Base-by-base conservation (phyloP, 1,139 yeast genomes). In the Taphrina wiesneri region DNA sequence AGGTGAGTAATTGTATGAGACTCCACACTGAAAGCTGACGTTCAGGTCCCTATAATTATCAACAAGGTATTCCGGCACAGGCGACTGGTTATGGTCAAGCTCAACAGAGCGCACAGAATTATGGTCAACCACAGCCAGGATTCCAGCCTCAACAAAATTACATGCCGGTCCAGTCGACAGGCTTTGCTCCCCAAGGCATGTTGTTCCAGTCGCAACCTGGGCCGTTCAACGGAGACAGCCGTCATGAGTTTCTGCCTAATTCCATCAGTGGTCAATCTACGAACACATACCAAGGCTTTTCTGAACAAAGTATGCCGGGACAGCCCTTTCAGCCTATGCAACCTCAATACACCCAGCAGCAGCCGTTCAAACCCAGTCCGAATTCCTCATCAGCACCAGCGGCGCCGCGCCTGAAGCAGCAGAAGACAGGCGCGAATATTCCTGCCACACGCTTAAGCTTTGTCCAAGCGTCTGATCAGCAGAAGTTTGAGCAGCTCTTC, bases 401-500 rank as follows among this genome's bases (percentile, higher is more conserved):
- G 28, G 72, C 70, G 21, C 67, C 69, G 17, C 72, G 68, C 69
- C 68, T 67, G 56, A 69, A 54, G 69, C 70, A 56, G 71, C 73
- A 15, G 74, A 77, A 43, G 75, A 75, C 21, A 4, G 65, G 65
- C 71, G 73, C 67, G 70, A 71, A 67, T 73, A 66, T 63, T 23
- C 67, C 66, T 86, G 69, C 91, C 90, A 86, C 87, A 68, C 82
- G 97, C 70, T 81, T 93, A 66, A 86, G 96, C 11, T 93, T 93
- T 74, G 84, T 93, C 70, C 86, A 96, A 2, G 86, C 88, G 21
- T 85, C 85, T 49, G 98, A 91, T 75, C 98, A 93, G 78, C 82
- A 82, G 68, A 88, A 90, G 76, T 93, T 90, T 74, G 96, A 90
- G 75, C 85, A 85, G 72, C 80, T 93, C 70, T 93, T 92, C 75